Evolutionary conservation across 1,139 yeast species (phyloP).

Genomic region (Schwanniomyces etchellsii): DNA sequence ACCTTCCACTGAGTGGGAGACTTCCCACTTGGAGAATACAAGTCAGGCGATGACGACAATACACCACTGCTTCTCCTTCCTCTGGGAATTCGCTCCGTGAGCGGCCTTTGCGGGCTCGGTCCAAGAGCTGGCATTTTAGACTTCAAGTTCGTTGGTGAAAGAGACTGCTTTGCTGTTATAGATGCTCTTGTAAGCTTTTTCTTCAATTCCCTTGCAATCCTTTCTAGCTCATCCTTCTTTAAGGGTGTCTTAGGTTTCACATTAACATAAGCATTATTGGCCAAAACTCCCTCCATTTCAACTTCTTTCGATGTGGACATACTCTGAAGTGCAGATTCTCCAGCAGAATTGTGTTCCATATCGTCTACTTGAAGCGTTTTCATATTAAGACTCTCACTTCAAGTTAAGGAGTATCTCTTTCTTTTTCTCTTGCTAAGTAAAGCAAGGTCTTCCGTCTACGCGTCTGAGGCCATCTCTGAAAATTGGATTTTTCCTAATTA

Average conservation of each 20-base stretch:
- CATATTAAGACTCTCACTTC: too few species aligned
- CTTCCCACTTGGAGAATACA: conserved; percentile 37
- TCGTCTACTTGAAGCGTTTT: neutral
- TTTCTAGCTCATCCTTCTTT: conserved; percentile 42
- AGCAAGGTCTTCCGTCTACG: too few species aligned
- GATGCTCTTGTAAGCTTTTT: conserved; percentile 40
- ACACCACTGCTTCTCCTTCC: conserved; percentile 7
- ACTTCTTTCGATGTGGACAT: neutral
- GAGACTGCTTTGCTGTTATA: conserved; percentile 39
- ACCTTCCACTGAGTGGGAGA: conserved; percentile 40
- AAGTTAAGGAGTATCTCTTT: too few species aligned
- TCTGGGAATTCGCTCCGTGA: conserved; percentile 2
- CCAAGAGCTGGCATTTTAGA: conserved; percentile 9
- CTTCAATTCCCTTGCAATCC: conserved; percentile 42
- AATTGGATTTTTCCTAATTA: neutral
- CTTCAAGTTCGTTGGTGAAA: conserved; percentile 19
- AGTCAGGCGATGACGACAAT: conserved; percentile 27
- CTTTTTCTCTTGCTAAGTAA: too few species aligned
- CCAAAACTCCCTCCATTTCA: neutral
- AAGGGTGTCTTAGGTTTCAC: conserved; percentile 31
- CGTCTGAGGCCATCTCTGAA: neutral
- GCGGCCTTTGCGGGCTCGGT: conserved; percentile 27
- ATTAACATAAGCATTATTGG: neutral
- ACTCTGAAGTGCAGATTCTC: neutral
- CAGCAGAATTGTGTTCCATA: neutral